Evolutionary conservation across 495 filamentous ascomycete genomes (phyloP).

Genomic region (Xylaria longipes): DNA sequence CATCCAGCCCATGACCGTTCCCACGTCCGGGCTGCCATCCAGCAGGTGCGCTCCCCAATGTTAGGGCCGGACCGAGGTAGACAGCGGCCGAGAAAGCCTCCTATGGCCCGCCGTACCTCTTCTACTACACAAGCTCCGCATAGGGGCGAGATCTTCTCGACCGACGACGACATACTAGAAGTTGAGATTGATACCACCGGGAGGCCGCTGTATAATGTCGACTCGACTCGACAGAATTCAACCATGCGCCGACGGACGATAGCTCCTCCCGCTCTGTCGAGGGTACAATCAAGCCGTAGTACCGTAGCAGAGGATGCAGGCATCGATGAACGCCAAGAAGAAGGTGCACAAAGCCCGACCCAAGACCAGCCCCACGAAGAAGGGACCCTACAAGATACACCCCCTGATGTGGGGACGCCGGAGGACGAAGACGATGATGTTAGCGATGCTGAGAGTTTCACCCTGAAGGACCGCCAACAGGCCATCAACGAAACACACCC

Average conservation of each 20-base stretch:
- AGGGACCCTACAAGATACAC: conserved; percentile 28
- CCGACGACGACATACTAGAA: conserved; percentile 88
- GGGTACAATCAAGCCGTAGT: conserved; percentile 58
- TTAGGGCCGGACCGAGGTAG: conserved; percentile 63
- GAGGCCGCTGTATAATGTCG: conserved; percentile 37
- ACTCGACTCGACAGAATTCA: conserved; percentile 52
- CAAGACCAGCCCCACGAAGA: conserved; percentile 46
- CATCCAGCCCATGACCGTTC: conserved; percentile 42
- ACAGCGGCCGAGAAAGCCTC: conserved; percentile 70
- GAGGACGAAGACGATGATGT: conserved; percentile 64
- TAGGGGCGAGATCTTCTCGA: conserved; percentile 88
- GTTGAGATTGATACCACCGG: conserved; percentile 66
- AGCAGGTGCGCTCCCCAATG: conserved; percentile 55
- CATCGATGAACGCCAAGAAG: conserved; percentile 44
- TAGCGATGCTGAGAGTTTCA: conserved; percentile 84
- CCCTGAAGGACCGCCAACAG: conserved; percentile 90
- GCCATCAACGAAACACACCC: conserved; percentile 99
- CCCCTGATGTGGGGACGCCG: conserved; percentile 39
- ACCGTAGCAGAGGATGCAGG: conserved; percentile 57
- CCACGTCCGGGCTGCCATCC: conserved; percentile 36
- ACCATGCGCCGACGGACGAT: conserved; percentile 72
- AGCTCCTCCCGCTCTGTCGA: conserved; percentile 64
- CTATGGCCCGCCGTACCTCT: conserved; percentile 72
- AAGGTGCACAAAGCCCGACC: conserved; percentile 34
- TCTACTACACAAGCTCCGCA: conserved; percentile 76